These are phyloP conservation scores for Spiraea crenata DNA, from an alignment of 331 rosid genomes.

Conservation along the genomic window DNA sequence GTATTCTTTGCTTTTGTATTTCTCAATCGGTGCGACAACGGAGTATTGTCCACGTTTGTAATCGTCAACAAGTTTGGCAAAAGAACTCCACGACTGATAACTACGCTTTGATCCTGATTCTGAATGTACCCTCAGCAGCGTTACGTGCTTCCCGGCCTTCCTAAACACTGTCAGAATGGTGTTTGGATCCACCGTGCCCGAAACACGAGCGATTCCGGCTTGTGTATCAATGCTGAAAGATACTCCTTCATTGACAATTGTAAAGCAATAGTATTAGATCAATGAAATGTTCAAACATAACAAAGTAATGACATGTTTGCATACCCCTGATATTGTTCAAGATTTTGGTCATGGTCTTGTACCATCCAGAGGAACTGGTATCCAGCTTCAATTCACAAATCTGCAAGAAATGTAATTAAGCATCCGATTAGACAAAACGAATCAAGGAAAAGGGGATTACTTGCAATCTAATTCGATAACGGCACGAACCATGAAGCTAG, in stretches of 20 bases:
- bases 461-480: neutral
- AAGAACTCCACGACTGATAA: no score
- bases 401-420: neutral
- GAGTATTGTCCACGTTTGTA: neutral
- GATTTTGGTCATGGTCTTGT: slow-evolving; percentile 18
- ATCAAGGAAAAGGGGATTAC: neutral
- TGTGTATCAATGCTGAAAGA: slow-evolving; percentile 17
- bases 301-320: neutral
- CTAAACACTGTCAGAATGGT: slow-evolving; percentile 6
- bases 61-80: neutral
- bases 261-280: neutral
- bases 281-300: neutral
- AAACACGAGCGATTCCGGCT: slow-evolving; percentile 9
- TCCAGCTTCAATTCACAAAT: slow-evolving; percentile 16
- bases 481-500: neutral
- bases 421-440: neutral
- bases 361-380: slow-evolving; percentile 21
- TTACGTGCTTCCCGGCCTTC: slow-evolving; percentile 23
- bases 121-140: slow-evolving; percentile 9
- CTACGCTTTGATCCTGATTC: neutral
- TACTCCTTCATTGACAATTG: neutral
- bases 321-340: slow-evolving; percentile 11
- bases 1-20: no score
- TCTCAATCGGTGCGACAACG: no score
- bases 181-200: slow-evolving; percentile 9